These are phyloP conservation scores for Diospyros lotus DNA, from an alignment of 148 eudicot species.

Conservation along the genomic window DNA sequence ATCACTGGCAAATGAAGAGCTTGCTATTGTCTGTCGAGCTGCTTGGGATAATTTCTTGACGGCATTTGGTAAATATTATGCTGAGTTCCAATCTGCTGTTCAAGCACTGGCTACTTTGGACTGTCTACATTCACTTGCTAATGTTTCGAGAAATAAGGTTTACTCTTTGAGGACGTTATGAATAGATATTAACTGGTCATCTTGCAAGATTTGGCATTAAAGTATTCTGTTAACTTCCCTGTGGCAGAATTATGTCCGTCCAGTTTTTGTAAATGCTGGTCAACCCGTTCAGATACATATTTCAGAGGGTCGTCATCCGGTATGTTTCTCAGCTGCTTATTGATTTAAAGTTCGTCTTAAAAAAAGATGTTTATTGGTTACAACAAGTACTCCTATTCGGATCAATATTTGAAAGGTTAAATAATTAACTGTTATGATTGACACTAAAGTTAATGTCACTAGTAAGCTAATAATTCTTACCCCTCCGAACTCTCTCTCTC, in stretches of 20 bases:
- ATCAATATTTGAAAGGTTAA: not conserved
- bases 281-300: slow-evolving; percentile 76
- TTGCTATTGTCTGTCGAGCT: slow-evolving; percentile 59
- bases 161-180: slow-evolving; percentile 7
- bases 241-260: slow-evolving; percentile 78
- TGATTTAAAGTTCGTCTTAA: not conserved
- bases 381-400: not conserved
- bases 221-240: not conserved
- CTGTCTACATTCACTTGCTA: slow-evolving; percentile 81
- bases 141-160: slow-evolving; percentile 81
- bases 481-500: too few relatives aligned
- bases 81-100: slow-evolving; percentile 82
- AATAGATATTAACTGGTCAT: not conserved
- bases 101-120: slow-evolving; percentile 90
- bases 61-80: slow-evolving; percentile 50
- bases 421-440: not conserved
- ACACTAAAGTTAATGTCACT: not conserved
- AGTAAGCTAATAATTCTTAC: not conserved
- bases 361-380: not conserved
- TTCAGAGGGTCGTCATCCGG: slow-evolving; percentile 83
- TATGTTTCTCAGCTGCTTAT: slow-evolving; percentile 28
- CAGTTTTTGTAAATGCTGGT: slow-evolving; percentile 60
- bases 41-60: slow-evolving; percentile 72
- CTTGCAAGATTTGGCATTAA: slow-evolving; percentile 3
- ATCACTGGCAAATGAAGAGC: slow-evolving; percentile 79